phyloP scores from a whole-genome alignment of 2,329 filamentous ascomycete genomes.

The Emergomyces africanus region DNA sequence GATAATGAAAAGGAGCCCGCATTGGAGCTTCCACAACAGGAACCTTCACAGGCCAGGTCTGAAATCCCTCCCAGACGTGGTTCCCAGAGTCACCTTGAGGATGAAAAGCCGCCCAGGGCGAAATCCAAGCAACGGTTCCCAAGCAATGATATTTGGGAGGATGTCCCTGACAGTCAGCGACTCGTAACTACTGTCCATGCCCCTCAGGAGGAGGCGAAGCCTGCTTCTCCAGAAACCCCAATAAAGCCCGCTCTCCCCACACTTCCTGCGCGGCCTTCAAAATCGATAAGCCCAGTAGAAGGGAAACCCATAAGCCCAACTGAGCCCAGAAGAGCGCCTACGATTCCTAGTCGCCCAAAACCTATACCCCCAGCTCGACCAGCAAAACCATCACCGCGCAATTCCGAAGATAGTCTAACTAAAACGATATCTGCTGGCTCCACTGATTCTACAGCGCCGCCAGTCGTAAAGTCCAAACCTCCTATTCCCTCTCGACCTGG shows the following conservation, averaged over 20 bases:
- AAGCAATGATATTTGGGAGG: conserved; percentile 90
- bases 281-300: conserved; percentile 19
- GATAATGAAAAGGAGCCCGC: conserved; percentile 28
- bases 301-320: conserved; percentile 26
- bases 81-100: conserved; percentile 15
- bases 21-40: conserved; percentile 37
- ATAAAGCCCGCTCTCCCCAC: conserved; percentile 22
- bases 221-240: conserved; percentile 18
- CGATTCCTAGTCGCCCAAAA: conserved; percentile 47
- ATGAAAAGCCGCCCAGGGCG: conserved; percentile 12
- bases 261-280: conserved; percentile 21
- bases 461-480: conserved; percentile 60
- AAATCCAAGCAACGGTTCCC: conserved; percentile 62
- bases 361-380: conserved; percentile 52
- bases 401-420: conserved; percentile 21
- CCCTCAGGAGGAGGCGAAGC: conserved; percentile 41
- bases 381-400: conserved; percentile 35
- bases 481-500: conserved; percentile 64
- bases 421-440: conserved; percentile 28
- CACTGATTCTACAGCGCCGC: conserved; percentile 22
- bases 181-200: conserved; percentile 60
- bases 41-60: conserved; percentile 31
- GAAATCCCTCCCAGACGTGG: conserved; percentile 24
- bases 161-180: conserved; percentile 70
- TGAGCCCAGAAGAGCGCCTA: conserved; percentile 39